A percentile compares a stretch with the other conserved stretches of the same genome.
phyloP scores from a whole-genome alignment of 768 basidiomycete species.

The Candolleomyces aberdarensis region DNA sequence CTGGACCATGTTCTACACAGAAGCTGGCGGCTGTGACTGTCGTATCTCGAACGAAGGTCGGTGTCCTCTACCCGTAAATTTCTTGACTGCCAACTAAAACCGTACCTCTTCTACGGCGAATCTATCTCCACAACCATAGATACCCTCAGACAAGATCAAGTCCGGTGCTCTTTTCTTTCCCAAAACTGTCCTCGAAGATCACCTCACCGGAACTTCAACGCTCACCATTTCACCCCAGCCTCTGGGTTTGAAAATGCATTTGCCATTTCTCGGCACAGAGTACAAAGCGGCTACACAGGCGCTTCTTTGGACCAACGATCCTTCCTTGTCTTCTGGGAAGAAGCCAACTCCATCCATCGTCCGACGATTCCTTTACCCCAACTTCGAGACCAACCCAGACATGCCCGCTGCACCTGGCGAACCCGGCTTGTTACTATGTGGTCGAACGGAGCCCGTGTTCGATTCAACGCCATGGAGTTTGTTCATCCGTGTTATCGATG shows the following conservation, averaged over 20 bases:
- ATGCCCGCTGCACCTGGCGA: constrained; percentile 8
- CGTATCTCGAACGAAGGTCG: no score
- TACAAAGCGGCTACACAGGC: not conserved
- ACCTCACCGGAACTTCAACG: not conserved
- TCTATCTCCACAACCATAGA: not conserved
- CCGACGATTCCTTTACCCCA: not conserved
- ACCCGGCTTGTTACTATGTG: constrained; percentile 3
- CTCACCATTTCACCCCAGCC: not conserved
- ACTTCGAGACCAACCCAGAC: constrained; percentile 4
- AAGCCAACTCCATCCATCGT: not conserved
- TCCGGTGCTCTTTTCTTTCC: not conserved
- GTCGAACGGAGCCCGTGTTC: not conserved
- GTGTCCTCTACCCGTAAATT: no score
- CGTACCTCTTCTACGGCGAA: not conserved
- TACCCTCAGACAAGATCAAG: not conserved
- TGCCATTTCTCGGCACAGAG: not conserved
- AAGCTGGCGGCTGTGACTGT: no score
- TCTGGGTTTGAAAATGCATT: not conserved
- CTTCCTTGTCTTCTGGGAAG: not conserved
- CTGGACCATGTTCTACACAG: no score
- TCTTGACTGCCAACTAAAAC: not conserved
- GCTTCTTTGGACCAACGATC: not conserved
- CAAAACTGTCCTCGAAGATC: not conserved
- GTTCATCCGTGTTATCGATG: not conserved
- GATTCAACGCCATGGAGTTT: not conserved